Conservation (phyloP, 352 stramenopile species). For the Saprolegnia diclina region DNA sequence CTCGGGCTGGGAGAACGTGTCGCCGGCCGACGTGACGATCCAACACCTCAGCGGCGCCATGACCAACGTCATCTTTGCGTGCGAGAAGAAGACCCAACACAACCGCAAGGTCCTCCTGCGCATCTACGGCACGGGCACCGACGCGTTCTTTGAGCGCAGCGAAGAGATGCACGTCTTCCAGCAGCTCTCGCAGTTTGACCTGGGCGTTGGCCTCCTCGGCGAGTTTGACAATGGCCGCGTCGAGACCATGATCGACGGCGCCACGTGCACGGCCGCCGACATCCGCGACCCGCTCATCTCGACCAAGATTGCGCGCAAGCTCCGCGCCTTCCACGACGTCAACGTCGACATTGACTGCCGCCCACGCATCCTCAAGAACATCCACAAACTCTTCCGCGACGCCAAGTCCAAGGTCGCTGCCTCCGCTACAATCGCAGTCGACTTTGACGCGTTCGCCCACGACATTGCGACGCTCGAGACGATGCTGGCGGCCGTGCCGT, state of each 20-base stretch:
- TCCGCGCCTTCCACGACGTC: slow-evolving; percentile 64
- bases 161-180: slow-evolving; percentile 79
- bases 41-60: neutral
- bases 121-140: slow-evolving; percentile 75
- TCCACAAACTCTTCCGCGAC: slow-evolving; percentile 11
- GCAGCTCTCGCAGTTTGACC: slow-evolving; percentile 57
- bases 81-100: slow-evolving; percentile 60
- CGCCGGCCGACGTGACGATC: neutral
- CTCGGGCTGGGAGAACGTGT: slow-evolving; percentile 2
- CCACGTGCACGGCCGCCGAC: slow-evolving; percentile 54
- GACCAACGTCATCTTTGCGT: slow-evolving; percentile 75
- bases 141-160: slow-evolving; percentile 69
- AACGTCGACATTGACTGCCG: slow-evolving; percentile 29
- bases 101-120: slow-evolving; percentile 66
- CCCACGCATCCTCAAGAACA: slow-evolving; percentile 12
- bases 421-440: slow-evolving; percentile 39
- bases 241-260: slow-evolving; percentile 69
- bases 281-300: slow-evolving; percentile 58
- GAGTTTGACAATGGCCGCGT: slow-evolving; percentile 62
- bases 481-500: slow-evolving; percentile 51
- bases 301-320: slow-evolving; percentile 49
- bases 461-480: slow-evolving; percentile 57
- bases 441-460: slow-evolving; percentile 30
- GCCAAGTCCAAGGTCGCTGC: slow-evolving; percentile 51
- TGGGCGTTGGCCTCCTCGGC: slow-evolving; percentile 33